Conservation (phyloP, 305 asterid genomes). For the Rubia peregrina region DNA sequence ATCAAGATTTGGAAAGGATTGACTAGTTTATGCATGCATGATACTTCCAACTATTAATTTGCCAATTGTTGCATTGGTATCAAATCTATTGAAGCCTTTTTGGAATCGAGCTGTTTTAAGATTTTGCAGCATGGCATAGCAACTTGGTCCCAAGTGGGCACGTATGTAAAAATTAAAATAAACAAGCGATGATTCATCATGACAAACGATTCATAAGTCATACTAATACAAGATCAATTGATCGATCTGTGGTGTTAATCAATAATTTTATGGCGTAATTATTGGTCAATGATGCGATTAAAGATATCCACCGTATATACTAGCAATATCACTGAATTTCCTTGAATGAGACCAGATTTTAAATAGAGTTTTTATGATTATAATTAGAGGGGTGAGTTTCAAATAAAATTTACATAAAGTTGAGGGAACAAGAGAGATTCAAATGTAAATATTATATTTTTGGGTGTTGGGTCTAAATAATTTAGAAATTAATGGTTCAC, state of each 20-base stretch:
- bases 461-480: too few relatives aligned
- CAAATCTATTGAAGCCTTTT: background rate
- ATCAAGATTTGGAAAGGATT: background rate
- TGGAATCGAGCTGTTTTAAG: background rate
- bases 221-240: background rate
- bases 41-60: background rate
- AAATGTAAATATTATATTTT: too few relatives aligned
- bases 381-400: too few relatives aligned
- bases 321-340: too few relatives aligned
- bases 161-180: background rate
- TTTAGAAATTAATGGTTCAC: too few relatives aligned
- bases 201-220: background rate
- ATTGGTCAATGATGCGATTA: background rate
- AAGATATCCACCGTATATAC: too few relatives aligned
- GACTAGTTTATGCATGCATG: background rate
- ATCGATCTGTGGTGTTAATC: background rate
- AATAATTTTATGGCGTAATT: background rate
- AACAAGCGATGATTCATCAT: background rate
- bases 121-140: background rate
- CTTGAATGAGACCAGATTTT: too few relatives aligned
- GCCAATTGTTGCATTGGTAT: background rate
- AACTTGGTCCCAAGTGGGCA: conserved; percentile 2
- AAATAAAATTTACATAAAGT: too few relatives aligned
- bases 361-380: too few relatives aligned
- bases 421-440: too few relatives aligned